phyloP scores from a whole-genome alignment of 495 filamentous ascomycete species.

The Penicillium parvum region DNA sequence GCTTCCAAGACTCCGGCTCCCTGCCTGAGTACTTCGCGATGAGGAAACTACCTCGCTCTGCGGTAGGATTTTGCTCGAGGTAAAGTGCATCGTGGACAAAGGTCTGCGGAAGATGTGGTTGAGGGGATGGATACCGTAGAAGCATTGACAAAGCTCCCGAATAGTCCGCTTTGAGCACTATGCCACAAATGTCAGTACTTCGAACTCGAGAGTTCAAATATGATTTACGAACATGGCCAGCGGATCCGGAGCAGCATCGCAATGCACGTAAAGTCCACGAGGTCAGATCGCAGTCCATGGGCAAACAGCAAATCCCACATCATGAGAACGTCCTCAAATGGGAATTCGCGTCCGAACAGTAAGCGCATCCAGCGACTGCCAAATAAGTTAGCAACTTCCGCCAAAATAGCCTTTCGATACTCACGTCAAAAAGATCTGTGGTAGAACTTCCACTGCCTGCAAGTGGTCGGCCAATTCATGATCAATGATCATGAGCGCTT shows the following conservation, averaged over 20 bases:
- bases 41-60: slow-evolving; percentile 65
- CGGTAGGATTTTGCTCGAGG: slow-evolving; percentile 68
- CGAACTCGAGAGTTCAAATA: no score
- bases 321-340: slow-evolving; percentile 73
- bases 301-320: slow-evolving; percentile 94
- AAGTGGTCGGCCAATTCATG: slow-evolving; percentile 78
- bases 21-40: slow-evolving; percentile 80
- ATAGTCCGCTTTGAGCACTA: slow-evolving; percentile 83
- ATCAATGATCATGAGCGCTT: slow-evolving; percentile 71
- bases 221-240: slow-evolving; percentile 68
- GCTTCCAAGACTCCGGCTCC: slow-evolving; percentile 42
- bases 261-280: slow-evolving; percentile 85
- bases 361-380: slow-evolving; percentile 88
- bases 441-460: slow-evolving; percentile 80
- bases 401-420: background rate
- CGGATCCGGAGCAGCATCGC: slow-evolving; percentile 91
- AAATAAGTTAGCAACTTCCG: slow-evolving; percentile 4
- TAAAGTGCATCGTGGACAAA: slow-evolving; percentile 89
- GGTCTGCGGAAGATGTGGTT: slow-evolving; percentile 61
- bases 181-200: background rate
- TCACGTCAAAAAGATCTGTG: slow-evolving; percentile 93
- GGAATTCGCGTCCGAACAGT: slow-evolving; percentile 89
- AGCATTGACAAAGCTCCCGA: slow-evolving; percentile 75
- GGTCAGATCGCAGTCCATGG: slow-evolving; percentile 72
- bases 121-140: slow-evolving; percentile 68